These are phyloP conservation scores for Rosa chinensis DNA, from an alignment of 306 rosid genomes.

Conservation along the genomic window DNA sequence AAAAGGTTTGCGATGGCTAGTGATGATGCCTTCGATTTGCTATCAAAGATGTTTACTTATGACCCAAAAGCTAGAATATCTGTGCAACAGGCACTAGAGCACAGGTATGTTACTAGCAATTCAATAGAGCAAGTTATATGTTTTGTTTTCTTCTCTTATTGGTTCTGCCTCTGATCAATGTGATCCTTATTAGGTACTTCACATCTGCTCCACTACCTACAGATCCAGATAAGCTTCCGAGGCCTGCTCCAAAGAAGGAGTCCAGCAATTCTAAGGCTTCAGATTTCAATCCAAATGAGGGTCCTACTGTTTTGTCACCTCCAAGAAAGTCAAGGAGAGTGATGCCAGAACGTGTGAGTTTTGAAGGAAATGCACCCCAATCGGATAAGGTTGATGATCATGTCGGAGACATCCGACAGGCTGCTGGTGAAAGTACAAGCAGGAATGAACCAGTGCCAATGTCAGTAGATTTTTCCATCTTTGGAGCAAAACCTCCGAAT, in stretches of 20 bases:
- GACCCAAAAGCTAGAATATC: constrained; percentile 90
- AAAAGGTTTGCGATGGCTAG: constrained; percentile 86
- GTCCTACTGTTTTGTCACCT: constrained; percentile 89
- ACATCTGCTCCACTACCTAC: constrained; percentile 80
- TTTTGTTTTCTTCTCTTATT: constrained; percentile 8
- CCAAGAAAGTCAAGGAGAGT: constrained; percentile 94
- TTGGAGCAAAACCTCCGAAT: constrained; percentile 85
- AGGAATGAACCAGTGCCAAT: constrained; percentile 62
- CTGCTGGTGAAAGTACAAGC: constrained; percentile 61
- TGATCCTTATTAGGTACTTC: constrained; percentile 63
- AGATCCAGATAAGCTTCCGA: constrained; percentile 82
- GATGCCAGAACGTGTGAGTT: constrained; percentile 78
- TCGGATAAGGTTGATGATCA: constrained; percentile 54
- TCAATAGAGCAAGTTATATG: constrained; percentile 10
- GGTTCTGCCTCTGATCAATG: constrained; percentile 16
- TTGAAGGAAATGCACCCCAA: constrained; percentile 60
- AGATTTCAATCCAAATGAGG: constrained; percentile 62
- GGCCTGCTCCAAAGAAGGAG: constrained; percentile 91
- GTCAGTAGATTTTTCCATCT: constrained; percentile 89
- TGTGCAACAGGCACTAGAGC: constrained; percentile 87
- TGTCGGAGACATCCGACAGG: constrained; percentile 47
- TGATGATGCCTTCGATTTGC: constrained; percentile 86
- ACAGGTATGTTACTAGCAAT: constrained; percentile 54
- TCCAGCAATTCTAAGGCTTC: constrained; percentile 37
- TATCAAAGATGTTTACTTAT: constrained; percentile 92